A percentile compares a stretch with the other conserved stretches of the same genome.
phyloP scores from a whole-genome alignment of 2,329 filamentous ascomycete genomes.

The Geosmithia flava region DNA sequence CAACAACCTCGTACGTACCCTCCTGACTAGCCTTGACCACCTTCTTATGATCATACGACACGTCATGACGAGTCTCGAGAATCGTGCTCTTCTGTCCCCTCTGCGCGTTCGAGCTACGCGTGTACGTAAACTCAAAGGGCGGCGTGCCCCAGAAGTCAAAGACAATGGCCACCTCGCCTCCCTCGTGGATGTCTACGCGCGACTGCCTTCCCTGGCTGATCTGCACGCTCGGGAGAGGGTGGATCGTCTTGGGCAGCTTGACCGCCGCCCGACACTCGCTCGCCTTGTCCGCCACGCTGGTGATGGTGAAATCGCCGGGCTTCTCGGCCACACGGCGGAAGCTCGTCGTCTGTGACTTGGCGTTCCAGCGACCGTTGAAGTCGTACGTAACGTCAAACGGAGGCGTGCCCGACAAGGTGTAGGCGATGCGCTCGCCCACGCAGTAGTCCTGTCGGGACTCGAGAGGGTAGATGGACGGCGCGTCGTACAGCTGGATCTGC shows the following conservation, averaged over 20 bases:
- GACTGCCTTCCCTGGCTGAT: conserved; percentile 75
- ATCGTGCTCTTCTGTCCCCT: conserved; percentile 69
- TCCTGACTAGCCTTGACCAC: conserved; percentile 78
- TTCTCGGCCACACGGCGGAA: conserved; percentile 92
- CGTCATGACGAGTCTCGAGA: conserved; percentile 82
- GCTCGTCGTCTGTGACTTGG: conserved; percentile 63
- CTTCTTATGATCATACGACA: conserved; percentile 71
- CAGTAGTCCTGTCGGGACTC: conserved; percentile 83
- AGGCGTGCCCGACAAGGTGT: conserved; percentile 78
- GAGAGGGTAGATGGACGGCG: conserved; percentile 78
- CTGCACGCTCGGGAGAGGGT: conserved; percentile 81
- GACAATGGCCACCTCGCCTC: conserved; percentile 80
- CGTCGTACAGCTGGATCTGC: conserved; percentile 84
- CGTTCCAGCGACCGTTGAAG: conserved; percentile 74
- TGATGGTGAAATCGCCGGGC: conserved; percentile 80
- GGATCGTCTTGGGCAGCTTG: conserved; percentile 70
- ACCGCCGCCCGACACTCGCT: conserved; percentile 77
- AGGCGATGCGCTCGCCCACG: conserved; percentile 87
- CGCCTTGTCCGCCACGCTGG: conserved; percentile 73
- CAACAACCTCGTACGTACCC: conserved; percentile 93
- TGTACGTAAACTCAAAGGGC: conserved; percentile 97
- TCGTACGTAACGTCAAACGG: conserved; percentile 91
- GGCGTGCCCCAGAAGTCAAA: conserved; percentile 95
- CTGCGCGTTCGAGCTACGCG: conserved; percentile 72
- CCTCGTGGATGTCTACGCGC: conserved; percentile 90